These are phyloP conservation scores for Sanghuangporus baumii DNA, from an alignment of 1,284 basidiomycete genomes.

Conservation along the genomic window DNA sequence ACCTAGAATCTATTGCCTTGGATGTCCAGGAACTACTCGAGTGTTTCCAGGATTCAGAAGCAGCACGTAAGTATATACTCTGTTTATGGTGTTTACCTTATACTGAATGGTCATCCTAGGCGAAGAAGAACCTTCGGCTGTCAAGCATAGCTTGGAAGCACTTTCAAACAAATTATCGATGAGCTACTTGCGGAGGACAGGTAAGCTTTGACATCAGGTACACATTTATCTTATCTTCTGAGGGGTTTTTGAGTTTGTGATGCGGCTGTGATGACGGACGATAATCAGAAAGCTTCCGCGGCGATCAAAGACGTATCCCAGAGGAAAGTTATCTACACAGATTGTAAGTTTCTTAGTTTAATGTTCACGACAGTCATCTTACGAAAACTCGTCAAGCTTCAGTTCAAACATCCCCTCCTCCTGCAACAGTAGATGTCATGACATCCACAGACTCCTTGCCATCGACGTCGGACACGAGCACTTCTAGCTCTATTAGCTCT, in stretches of 20 bases:
- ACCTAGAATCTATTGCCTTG: background rate
- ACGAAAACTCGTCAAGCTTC: background rate
- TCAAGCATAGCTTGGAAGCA: background rate
- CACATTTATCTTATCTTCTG: background rate
- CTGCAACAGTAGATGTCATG: no score
- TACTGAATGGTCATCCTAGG: background rate
- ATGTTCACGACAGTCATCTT: background rate
- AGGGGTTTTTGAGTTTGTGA: background rate
- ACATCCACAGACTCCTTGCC: no score
- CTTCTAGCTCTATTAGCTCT: background rate
- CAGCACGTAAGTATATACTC: background rate
- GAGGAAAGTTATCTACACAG: background rate
- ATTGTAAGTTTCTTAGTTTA: background rate
- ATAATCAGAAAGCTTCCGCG: background rate
- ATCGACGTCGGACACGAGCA: no score
- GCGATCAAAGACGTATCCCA: background rate
- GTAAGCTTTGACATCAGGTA: background rate
- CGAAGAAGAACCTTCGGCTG: background rate
- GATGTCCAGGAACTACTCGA: background rate
- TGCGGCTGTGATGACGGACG: constrained; percentile 1
- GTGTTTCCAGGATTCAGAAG: background rate
- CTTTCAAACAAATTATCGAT: background rate
- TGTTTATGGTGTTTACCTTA: background rate
- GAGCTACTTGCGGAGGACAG: background rate
- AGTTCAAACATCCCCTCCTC: no score